These are phyloP conservation scores for Aureobasidium pullulans DNA, from an alignment of 2,329 filamentous ascomycete species.

Conservation along the genomic window DNA sequence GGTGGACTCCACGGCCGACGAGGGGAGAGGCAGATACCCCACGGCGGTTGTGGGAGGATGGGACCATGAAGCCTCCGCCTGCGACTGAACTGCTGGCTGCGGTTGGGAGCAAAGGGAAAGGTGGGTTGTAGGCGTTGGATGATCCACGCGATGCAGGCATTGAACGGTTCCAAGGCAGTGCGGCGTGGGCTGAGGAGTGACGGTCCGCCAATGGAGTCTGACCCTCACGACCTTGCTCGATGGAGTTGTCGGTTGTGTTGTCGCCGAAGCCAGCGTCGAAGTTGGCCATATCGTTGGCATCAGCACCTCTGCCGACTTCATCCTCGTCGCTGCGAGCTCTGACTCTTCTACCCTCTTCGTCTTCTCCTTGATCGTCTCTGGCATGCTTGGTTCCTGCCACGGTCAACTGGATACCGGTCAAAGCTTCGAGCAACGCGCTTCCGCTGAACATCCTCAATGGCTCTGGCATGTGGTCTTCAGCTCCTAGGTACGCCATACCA, in stretches of 20 bases:
- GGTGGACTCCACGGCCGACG: slow-evolving; percentile 37
- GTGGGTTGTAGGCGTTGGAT: slow-evolving; percentile 19
- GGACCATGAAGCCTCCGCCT: neutral
- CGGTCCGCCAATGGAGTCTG: slow-evolving; percentile 58
- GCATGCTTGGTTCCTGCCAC: slow-evolving; percentile 22
- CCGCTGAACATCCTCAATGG: slow-evolving; percentile 56
- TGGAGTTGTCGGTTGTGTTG: slow-evolving; percentile 20
- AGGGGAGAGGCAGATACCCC: slow-evolving; percentile 55
- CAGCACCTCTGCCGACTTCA: slow-evolving; percentile 10
- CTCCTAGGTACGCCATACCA: slow-evolving; percentile 35
- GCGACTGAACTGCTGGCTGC: slow-evolving; percentile 11
- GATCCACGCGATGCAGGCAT: slow-evolving; percentile 50
- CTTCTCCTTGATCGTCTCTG: slow-evolving; percentile 19
- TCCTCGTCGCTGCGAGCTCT: slow-evolving; percentile 26
- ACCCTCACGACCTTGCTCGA: slow-evolving; percentile 66
- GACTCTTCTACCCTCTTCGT: slow-evolving; percentile 21
- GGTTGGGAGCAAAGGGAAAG: neutral
- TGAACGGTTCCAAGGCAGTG: slow-evolving; percentile 60
- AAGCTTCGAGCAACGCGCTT: slow-evolving; percentile 42
- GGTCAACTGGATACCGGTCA: slow-evolving; percentile 26
- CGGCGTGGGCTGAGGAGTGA: slow-evolving; percentile 42
- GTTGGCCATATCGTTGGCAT: neutral
- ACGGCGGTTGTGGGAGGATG: slow-evolving; percentile 34
- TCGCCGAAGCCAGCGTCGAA: slow-evolving; percentile 12
- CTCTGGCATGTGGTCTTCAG: slow-evolving; percentile 33